Percentiles rank a stretch among this genome's conserved stretches.
Evolutionary conservation across 2,329 filamentous ascomycete species (phyloP).

Genomic region (Paracorniculantispora psalliotae): DNA sequence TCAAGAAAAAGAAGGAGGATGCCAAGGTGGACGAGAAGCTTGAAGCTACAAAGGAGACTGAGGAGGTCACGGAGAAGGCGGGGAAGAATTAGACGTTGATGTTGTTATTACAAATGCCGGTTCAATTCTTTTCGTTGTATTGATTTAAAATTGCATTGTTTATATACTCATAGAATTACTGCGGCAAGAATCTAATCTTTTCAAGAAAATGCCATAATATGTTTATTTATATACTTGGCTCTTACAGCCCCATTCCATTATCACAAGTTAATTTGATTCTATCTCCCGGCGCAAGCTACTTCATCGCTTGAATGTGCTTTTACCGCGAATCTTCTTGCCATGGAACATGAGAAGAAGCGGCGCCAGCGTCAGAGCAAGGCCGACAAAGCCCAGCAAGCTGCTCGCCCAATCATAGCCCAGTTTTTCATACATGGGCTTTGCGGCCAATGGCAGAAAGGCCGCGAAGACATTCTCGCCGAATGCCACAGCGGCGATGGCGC

Average conservation of each 20-base stretch:
- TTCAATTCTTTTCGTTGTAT: not conserved
- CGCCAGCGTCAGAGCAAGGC: constrained; percentile 11
- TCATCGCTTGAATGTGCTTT: constrained; percentile 8
- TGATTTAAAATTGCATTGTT: not conserved
- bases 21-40: not conserved
- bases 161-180: constrained; percentile 2
- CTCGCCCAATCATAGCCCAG: constrained; percentile 15
- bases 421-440: constrained; percentile 15
- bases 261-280: not conserved
- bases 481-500: constrained; percentile 15
- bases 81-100: not conserved
- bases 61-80: not conserved
- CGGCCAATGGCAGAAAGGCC: constrained; percentile 14
- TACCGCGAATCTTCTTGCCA: constrained; percentile 10
- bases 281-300: not conserved
- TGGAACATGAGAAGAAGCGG: constrained; percentile 8
- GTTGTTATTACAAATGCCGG: not conserved
- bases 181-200: not conserved
- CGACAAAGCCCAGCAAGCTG: constrained; percentile 14
- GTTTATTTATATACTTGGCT: not conserved
- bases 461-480: constrained; percentile 16
- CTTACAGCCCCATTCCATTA: not conserved
- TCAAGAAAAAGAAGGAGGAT: constrained; percentile 23
- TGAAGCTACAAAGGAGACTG: not conserved
- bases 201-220: not conserved